These are phyloP conservation scores for Solanum ossicruentum DNA, from an alignment of 257 asterid genomes.

Conservation along the genomic window DNA sequence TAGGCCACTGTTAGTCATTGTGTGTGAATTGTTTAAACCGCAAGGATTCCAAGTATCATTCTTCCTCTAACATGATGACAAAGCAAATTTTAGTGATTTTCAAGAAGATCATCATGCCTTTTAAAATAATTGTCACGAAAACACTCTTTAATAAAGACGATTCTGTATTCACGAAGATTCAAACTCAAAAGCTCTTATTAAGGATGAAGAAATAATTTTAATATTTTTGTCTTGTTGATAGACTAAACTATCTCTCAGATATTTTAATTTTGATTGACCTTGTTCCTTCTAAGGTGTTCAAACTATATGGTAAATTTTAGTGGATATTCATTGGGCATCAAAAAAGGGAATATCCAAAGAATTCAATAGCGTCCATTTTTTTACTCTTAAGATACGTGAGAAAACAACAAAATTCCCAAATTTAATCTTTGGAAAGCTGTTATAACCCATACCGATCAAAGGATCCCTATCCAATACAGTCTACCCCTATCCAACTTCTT, in stretches of 20 bases:
- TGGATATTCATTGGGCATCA: background rate
- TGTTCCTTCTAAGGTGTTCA: background rate
- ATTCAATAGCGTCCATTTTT: background rate
- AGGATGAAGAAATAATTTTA: too few species aligned
- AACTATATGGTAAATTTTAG: background rate
- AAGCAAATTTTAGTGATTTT: background rate
- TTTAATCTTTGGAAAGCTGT: constrained; percentile 10
- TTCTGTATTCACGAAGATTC: too few species aligned
- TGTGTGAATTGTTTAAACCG: background rate
- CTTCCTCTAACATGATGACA: background rate
- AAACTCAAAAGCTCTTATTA: too few species aligned
- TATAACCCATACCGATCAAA: constrained; percentile 18
- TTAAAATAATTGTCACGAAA: background rate
- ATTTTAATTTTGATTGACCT: background rate
- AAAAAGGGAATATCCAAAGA: background rate
- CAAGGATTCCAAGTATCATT: background rate
- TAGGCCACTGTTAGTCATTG: background rate
- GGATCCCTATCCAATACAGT: constrained; percentile 17
- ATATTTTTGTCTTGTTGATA: background rate
- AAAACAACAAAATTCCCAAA: constrained; percentile 7
- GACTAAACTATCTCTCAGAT: background rate
- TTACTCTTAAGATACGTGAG: background rate
- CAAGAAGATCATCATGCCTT: background rate
- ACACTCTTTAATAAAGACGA: too few species aligned
- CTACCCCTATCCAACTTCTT: background rate